These are phyloP conservation scores for Gentiana macrophylla DNA, from an alignment of 257 asterid genomes.

Conservation along the genomic window DNA sequence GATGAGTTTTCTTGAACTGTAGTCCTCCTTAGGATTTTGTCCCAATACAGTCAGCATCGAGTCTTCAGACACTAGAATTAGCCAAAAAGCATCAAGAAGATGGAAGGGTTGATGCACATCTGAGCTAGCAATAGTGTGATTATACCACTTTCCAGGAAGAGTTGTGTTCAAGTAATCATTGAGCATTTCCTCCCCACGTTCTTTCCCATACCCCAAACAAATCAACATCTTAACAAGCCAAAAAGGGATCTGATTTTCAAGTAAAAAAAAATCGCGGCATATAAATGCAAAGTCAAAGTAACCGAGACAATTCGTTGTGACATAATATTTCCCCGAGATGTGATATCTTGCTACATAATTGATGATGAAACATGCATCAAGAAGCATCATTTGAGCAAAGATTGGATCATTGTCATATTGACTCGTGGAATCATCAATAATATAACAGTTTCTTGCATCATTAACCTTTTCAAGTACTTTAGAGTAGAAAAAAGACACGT, in stretches of 20 bases:
- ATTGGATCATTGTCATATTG: background rate
- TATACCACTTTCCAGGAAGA: background rate
- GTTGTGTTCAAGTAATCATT: background rate
- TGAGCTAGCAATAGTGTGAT: background rate
- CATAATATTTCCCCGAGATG: accelerated
- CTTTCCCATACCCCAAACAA: background rate
- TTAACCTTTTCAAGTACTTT: background rate
- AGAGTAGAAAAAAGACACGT: background rate
- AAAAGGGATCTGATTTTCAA: slow-evolving; percentile 26
- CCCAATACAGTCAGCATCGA: no score
- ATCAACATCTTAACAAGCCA: slow-evolving; percentile 5
- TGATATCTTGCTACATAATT: background rate
- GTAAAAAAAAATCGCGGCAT: slow-evolving; percentile 7
- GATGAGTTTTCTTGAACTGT: background rate
- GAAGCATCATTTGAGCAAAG: slow-evolving; percentile 10
- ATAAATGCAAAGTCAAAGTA: background rate
- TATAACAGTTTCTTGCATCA: background rate
- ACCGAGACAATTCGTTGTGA: background rate
- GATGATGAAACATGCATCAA: slow-evolving; percentile 2
- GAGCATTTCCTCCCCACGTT: background rate
- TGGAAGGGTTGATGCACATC: background rate
- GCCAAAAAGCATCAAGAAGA: background rate
- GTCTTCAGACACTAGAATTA: background rate
- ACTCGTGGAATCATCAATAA: background rate
- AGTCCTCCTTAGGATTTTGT: background rate